These are phyloP conservation scores for Microglena sp. DNA, from an alignment of 139 green algal species.

Conservation along the genomic window DNA sequence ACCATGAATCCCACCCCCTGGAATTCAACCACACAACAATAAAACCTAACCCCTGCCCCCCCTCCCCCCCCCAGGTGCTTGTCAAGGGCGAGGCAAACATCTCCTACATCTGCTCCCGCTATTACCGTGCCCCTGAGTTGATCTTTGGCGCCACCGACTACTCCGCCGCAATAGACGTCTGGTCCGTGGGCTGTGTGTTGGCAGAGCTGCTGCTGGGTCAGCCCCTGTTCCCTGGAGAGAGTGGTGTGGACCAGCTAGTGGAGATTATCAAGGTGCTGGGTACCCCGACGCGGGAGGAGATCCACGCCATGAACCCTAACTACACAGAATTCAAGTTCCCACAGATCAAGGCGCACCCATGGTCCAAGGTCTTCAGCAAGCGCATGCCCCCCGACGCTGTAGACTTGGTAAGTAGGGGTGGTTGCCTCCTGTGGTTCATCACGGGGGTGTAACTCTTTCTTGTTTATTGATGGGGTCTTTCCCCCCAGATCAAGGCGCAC, in stretches of 20 bases:
- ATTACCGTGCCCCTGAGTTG: slow-evolving; percentile 88
- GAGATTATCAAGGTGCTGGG: slow-evolving; percentile 99
- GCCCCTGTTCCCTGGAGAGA: slow-evolving; percentile 88
- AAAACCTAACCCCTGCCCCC: no score
- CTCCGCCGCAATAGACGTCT: slow-evolving; percentile 96
- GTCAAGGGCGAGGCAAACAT: slow-evolving; percentile 96
- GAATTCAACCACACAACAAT: no score
- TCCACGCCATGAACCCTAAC: slow-evolving; percentile 98
- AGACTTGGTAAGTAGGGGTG: slow-evolving; percentile 65
- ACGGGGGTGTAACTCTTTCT: no score
- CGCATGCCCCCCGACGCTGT: slow-evolving; percentile 82
- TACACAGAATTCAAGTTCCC: slow-evolving; percentile 99
- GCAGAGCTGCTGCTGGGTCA: slow-evolving; percentile 92
- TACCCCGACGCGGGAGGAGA: slow-evolving; percentile 91
- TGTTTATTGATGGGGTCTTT: no score
- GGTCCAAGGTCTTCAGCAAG: slow-evolving; percentile 94
- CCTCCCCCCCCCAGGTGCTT: slow-evolving; percentile 93
- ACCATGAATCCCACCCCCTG: not conserved
- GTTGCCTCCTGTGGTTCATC: no score
- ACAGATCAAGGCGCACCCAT: slow-evolving; percentile 93
- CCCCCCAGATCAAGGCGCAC: slow-evolving; percentile 94
- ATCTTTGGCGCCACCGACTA: slow-evolving; percentile 99
- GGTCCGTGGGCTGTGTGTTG: slow-evolving; percentile 95
- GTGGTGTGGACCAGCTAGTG: slow-evolving; percentile 96
- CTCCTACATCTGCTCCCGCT: slow-evolving; percentile 97